Evolutionary conservation across 2,329 filamentous ascomycete species (phyloP).

Genomic region (Pyrenophora tritici-repentis): DNA sequence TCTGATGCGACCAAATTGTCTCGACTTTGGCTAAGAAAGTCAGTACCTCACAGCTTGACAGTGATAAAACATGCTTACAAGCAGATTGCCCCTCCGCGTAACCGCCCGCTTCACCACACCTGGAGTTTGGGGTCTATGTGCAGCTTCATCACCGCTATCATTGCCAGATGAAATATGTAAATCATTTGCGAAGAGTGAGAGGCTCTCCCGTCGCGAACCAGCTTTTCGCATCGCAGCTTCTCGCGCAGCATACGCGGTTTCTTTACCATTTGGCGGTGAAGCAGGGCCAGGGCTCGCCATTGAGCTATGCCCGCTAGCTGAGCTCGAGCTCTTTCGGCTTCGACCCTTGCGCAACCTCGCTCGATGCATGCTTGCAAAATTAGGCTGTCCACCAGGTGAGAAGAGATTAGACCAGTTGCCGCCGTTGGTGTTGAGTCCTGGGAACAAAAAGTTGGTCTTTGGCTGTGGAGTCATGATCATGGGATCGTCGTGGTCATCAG

Average conservation of each 20-base stretch:
- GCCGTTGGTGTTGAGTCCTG: slow-evolving; percentile 51
- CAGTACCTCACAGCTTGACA: slow-evolving; percentile 6
- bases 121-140: slow-evolving; percentile 58
- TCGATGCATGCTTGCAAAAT: slow-evolving; percentile 78
- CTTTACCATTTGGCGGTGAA: slow-evolving; percentile 71
- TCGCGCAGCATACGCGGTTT: slow-evolving; percentile 60
- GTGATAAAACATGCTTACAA: slow-evolving; percentile 62
- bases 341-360: slow-evolving; percentile 62
- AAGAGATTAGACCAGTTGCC: slow-evolving; percentile 68
- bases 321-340: slow-evolving; percentile 70
- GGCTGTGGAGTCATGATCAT: slow-evolving; percentile 84
- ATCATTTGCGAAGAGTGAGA: slow-evolving; percentile 88
- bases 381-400: slow-evolving; percentile 71
- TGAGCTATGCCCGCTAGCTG: slow-evolving; percentile 71
- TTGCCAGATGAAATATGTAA: slow-evolving; percentile 78
- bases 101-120: slow-evolving; percentile 83
- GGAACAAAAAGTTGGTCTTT: slow-evolving; percentile 58
- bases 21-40: slow-evolving; percentile 79
- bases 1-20: slow-evolving; percentile 90
- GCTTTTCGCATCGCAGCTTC: slow-evolving; percentile 56
- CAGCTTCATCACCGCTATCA: slow-evolving; percentile 75
- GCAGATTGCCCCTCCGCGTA: slow-evolving; percentile 82
- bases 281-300: slow-evolving; percentile 71
- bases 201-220: slow-evolving; percentile 76
- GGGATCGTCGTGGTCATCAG: slow-evolving; percentile 63